phyloP scores from a whole-genome alignment of 768 basidiomycete species.

The Trametes maxima region DNA sequence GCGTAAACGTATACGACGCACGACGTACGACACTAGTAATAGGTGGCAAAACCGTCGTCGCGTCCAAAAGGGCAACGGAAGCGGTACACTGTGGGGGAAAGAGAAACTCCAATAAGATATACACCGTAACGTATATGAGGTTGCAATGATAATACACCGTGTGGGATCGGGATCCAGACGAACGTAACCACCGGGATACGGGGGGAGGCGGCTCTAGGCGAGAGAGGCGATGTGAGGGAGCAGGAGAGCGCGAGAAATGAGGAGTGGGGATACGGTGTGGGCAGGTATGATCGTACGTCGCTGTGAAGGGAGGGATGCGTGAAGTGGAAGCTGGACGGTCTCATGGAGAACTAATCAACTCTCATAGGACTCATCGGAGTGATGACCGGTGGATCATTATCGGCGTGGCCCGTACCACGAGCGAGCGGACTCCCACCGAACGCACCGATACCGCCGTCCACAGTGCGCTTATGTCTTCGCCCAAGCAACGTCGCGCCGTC shows the following conservation, averaged over 20 bases:
- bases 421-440: constrained; percentile 24
- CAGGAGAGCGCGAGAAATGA: background rate
- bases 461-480: constrained; percentile 53
- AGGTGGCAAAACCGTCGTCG: too few species aligned
- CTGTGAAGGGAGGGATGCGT: too few species aligned
- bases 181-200: background rate
- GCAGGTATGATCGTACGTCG: background rate
- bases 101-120: constrained; percentile 6
- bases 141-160: constrained; percentile 6
- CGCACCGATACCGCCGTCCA: constrained; percentile 9
- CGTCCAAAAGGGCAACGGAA: too few species aligned
- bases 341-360: constrained; percentile 13
- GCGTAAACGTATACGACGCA: too few species aligned
- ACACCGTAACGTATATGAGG: constrained; percentile 12
- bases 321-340: background rate
- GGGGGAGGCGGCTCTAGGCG: background rate
- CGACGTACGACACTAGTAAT: background rate
- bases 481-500: constrained; percentile 86
- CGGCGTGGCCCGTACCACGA: background rate
- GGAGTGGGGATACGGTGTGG: background rate
- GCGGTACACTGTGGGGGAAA: too few species aligned
- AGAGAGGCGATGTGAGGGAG: background rate
- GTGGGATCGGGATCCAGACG: background rate
- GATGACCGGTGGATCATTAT: constrained; percentile 11
- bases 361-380: constrained; percentile 28